Conservation (phyloP, 1,284 basidiomycete species). For the Ceratorhiza oryzae-sativae region DNA sequence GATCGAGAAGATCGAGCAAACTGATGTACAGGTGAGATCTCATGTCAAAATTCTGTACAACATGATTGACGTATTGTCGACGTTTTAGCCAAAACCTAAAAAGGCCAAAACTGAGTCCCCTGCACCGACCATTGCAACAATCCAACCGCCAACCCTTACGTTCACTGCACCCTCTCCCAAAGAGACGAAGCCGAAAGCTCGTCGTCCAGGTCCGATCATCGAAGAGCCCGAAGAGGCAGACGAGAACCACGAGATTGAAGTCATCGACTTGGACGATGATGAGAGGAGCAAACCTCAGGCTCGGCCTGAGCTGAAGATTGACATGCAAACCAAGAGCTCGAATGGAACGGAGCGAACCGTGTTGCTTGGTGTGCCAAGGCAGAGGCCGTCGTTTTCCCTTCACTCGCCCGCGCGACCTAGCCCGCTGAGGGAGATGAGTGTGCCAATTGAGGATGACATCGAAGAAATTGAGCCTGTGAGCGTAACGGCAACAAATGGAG, state of each 20-base stretch:
- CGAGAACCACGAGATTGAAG: constrained; percentile 21
- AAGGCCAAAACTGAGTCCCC: constrained; percentile 19
- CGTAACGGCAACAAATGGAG: background rate
- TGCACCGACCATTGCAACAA: background rate
- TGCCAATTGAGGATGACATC: constrained; percentile 30
- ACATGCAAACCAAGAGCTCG: constrained; percentile 4
- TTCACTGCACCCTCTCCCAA: constrained; percentile 34
- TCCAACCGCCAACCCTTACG: constrained; percentile 19
- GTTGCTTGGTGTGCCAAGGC: constrained; percentile 22
- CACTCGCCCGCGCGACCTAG: constrained; percentile 28
- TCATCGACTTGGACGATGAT: constrained; percentile 25
- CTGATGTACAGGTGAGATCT: constrained; percentile 18
- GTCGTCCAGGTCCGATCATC: constrained; percentile 15
- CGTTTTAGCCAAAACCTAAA: constrained; percentile 19
- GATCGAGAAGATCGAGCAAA: constrained; percentile 35
- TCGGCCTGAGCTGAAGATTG: constrained; percentile 18
- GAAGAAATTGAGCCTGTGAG: background rate
- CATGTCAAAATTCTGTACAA: background rate
- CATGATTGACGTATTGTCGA: background rate
- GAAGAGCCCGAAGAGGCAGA: constrained; percentile 12
- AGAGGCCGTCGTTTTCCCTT: constrained; percentile 24
- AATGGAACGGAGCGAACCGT: background rate
- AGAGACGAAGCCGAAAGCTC: constrained; percentile 22
- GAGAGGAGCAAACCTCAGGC: background rate
- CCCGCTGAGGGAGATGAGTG: constrained; percentile 29